These are phyloP conservation scores for Botryosphaeria dothidea DNA, from an alignment of 2,329 filamentous ascomycete species.

Conservation along the genomic window DNA sequence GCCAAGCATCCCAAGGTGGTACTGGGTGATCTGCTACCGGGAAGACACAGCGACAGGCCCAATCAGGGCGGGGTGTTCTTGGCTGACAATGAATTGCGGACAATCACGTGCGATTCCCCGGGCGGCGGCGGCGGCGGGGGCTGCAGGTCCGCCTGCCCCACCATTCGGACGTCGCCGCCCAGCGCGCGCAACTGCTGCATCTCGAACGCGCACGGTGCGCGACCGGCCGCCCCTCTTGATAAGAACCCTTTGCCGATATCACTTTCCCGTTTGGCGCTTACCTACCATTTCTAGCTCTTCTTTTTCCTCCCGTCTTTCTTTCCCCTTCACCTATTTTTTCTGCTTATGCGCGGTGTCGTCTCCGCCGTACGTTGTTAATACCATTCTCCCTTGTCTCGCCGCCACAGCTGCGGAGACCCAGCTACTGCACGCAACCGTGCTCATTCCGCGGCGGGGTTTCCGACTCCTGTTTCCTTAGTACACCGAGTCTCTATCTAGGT, in stretches of 20 bases:
- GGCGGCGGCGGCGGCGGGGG: background rate
- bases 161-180: slow-evolving; percentile 21
- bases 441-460: background rate
- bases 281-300: background rate
- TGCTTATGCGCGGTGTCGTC: background rate
- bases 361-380: background rate
- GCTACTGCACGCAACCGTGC: background rate
- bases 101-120: slow-evolving; percentile 7
- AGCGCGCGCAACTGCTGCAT: slow-evolving; percentile 5
- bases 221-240: slow-evolving; percentile 12
- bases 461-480: background rate
- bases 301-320: background rate
- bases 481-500: background rate
- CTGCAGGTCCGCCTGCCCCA: background rate
- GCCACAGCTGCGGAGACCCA: background rate
- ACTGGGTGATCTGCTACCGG: background rate
- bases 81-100: slow-evolving; percentile 1
- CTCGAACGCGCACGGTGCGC: slow-evolving; percentile 7
- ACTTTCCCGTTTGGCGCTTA: background rate
- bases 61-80: background rate
- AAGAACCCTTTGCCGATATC: slow-evolving; percentile 13
- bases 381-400: background rate
- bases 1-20: background rate
- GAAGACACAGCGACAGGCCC: background rate
- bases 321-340: background rate